A percentile compares a stretch with the other conserved stretches of the same genome.
These are phyloP conservation scores for Starmerella riodocensis DNA, from an alignment of 805 yeast genomes.

Conservation along the genomic window DNA sequence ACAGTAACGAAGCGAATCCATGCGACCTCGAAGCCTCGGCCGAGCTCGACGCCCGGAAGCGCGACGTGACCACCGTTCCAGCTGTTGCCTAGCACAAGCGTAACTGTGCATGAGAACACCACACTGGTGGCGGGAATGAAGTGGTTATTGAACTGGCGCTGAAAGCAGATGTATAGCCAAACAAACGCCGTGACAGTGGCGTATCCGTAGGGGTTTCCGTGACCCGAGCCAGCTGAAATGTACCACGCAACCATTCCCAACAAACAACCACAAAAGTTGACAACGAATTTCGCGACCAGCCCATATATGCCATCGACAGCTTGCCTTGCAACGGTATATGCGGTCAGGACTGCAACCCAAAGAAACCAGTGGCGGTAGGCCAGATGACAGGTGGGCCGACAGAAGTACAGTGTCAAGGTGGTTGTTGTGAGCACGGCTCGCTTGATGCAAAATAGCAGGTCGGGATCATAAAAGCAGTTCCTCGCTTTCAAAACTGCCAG, in stretches of 20 bases:
- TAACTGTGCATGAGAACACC: slow-evolving; percentile 23
- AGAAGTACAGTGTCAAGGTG: slow-evolving; percentile 22
- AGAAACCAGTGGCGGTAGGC: slow-evolving; percentile 19
- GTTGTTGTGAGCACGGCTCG: slow-evolving; percentile 20
- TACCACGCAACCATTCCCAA: slow-evolving; percentile 29
- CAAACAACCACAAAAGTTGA: slow-evolving; percentile 25
- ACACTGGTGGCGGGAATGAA: slow-evolving; percentile 24
- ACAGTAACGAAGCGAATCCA: slow-evolving; percentile 29
- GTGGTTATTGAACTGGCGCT: slow-evolving; percentile 25
- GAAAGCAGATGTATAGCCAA: slow-evolving; percentile 22
- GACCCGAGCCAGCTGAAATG: slow-evolving; percentile 26
- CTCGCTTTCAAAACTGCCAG: not conserved
- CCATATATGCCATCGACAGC: slow-evolving; percentile 28
- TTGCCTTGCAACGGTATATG: slow-evolving; percentile 23
- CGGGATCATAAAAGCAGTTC: slow-evolving; percentile 9
- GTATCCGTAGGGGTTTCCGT: slow-evolving; percentile 27
- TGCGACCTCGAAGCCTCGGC: slow-evolving; percentile 25
- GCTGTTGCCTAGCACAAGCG: slow-evolving; percentile 26
- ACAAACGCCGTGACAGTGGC: slow-evolving; percentile 24
- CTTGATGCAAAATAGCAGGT: slow-evolving; percentile 21
- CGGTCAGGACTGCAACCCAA: slow-evolving; percentile 27
- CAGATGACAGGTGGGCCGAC: slow-evolving; percentile 20
- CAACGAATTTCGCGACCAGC: slow-evolving; percentile 21
- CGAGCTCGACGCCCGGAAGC: slow-evolving; percentile 18
- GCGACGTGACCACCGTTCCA: slow-evolving; percentile 22